A percentile compares a stretch with the other conserved stretches of the same genome.
These are phyloP conservation scores for Russula emetica DNA, from an alignment of 768 basidiomycete genomes.

Conservation along the genomic window DNA sequence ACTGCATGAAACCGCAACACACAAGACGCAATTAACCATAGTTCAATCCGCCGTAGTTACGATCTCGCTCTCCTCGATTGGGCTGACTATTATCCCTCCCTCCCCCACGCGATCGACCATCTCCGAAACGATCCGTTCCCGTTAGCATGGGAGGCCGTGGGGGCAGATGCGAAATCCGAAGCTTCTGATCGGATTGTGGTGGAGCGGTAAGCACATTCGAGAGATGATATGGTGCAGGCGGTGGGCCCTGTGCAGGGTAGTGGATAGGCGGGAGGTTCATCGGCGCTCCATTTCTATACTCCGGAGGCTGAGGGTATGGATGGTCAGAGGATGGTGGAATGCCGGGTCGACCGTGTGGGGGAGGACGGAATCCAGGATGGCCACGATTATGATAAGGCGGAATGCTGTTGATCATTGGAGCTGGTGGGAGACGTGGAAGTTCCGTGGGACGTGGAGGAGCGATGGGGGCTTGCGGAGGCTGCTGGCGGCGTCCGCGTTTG, in stretches of 20 bases:
- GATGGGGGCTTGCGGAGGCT: conserved; percentile 29
- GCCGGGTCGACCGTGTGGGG: conserved; percentile 28
- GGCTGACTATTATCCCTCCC: conserved; percentile 25
- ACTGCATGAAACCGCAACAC: background rate
- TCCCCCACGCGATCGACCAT: conserved; percentile 17
- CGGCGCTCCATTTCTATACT: conserved; percentile 14
- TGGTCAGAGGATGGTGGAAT: conserved; percentile 32
- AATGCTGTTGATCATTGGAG: conserved; percentile 25
- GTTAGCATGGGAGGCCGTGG: conserved; percentile 29
- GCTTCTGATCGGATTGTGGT: conserved; percentile 9
- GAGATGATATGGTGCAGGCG: conserved; percentile 22
- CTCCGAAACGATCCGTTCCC: conserved; percentile 14
- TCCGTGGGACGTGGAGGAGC: conserved; percentile 27
- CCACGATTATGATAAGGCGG: conserved; percentile 15
- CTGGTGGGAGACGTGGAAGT: conserved; percentile 29
- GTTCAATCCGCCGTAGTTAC: conserved; percentile 31
- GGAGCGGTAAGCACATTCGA: conserved; percentile 1
- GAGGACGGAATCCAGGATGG: conserved; percentile 26
- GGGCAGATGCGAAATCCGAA: conserved; percentile 23
- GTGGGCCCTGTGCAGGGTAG: conserved; percentile 24
- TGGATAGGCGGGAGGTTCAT: conserved; percentile 25
- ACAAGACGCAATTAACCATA: conserved; percentile 31
- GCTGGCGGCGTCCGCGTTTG: conserved; percentile 58
- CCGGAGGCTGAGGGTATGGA: conserved; percentile 20
- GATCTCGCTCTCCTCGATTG: conserved; percentile 26